Percentiles rank a stretch among this genome's conserved stretches.
phyloP scores from a whole-genome alignment of 2,329 filamentous ascomycete genomes.

The Leptographium procerum region DNA sequence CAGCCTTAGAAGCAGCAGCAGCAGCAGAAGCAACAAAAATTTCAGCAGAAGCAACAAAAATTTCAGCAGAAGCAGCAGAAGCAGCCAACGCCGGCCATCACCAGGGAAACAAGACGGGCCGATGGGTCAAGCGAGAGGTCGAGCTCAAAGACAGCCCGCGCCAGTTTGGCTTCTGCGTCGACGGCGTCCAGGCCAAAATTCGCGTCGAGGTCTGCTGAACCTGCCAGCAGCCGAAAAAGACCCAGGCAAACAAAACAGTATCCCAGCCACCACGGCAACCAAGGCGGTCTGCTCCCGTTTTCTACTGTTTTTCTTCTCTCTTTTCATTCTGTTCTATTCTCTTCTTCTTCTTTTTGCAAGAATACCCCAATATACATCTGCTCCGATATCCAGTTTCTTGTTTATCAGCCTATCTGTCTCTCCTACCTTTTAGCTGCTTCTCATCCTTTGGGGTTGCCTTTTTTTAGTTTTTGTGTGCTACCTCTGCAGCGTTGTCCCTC shows the following conservation, averaged over 20 bases:
- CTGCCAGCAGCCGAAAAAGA: not conserved
- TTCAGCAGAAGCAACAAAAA: slow-evolving; percentile 17
- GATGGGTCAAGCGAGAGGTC: slow-evolving; percentile 67
- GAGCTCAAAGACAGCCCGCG: slow-evolving; percentile 70
- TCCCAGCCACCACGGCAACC: not conserved
- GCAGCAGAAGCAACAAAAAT: slow-evolving; percentile 16
- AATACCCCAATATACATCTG: not conserved
- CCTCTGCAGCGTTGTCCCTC: too few relatives aligned
- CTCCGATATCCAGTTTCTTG: not conserved
- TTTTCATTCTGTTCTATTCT: not conserved
- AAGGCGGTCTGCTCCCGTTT: not conserved
- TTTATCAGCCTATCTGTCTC: too few relatives aligned
- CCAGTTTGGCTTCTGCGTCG: slow-evolving; percentile 73
- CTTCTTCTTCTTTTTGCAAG: not conserved
- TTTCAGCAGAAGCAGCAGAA: slow-evolving; percentile 2
- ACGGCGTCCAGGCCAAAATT: slow-evolving; percentile 58
- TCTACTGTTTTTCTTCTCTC: not conserved
- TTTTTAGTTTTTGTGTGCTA: not conserved
- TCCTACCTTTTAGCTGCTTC: too few relatives aligned
- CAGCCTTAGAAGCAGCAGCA: slow-evolving; percentile 18
- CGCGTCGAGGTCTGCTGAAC: slow-evolving; percentile 44
- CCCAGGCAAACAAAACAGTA: not conserved
- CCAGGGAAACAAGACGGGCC: slow-evolving; percentile 25
- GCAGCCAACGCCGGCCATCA: slow-evolving; percentile 13
- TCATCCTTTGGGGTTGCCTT: not conserved